Percentiles rank a stretch among this genome's conserved stretches.
These are phyloP conservation scores for Diaporthe citrichinensis DNA, from an alignment of 2,329 filamentous ascomycete species.

Conservation along the genomic window DNA sequence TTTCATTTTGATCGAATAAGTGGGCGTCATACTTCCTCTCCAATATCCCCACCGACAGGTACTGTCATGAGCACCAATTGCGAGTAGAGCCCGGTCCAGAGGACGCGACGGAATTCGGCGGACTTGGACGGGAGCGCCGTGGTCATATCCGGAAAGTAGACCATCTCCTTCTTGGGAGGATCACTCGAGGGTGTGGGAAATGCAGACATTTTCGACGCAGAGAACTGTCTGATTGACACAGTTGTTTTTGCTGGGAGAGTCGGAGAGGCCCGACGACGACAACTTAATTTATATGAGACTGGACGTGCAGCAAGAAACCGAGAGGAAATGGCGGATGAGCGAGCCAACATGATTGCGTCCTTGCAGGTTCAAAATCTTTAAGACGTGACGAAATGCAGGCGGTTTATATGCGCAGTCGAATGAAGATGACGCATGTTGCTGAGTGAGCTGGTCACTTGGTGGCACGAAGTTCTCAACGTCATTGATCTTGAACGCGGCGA, in stretches of 20 bases:
- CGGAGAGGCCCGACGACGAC: not conserved
- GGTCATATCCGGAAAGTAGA: conserved; percentile 71
- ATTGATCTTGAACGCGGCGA: not conserved
- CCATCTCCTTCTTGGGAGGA: conserved; percentile 67
- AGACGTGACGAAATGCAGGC: not conserved
- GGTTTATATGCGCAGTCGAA: not conserved
- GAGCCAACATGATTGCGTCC: not conserved
- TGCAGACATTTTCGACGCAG: conserved; percentile 45
- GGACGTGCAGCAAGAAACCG: not conserved
- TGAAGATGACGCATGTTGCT: conserved; percentile 2
- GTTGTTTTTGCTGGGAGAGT: not conserved
- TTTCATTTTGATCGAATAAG: not conserved
- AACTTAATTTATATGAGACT: too few species aligned
- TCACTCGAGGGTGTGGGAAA: conserved; percentile 52
- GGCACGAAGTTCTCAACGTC: conserved; percentile 4
- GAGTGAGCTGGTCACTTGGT: not conserved
- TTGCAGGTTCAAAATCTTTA: fast-evolving
- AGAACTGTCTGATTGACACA: not conserved
- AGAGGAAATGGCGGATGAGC: not conserved
- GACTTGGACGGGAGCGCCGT: conserved; percentile 67
- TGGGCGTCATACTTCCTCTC: conserved; percentile 68
- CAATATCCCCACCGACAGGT: conserved; percentile 74
- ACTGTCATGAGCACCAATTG: conserved; percentile 77
- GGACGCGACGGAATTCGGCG: conserved; percentile 71
- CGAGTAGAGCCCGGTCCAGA: conserved; percentile 74